Conservation (phyloP, 805 yeast species). For the Zygoascus bituminiphila region DNA sequence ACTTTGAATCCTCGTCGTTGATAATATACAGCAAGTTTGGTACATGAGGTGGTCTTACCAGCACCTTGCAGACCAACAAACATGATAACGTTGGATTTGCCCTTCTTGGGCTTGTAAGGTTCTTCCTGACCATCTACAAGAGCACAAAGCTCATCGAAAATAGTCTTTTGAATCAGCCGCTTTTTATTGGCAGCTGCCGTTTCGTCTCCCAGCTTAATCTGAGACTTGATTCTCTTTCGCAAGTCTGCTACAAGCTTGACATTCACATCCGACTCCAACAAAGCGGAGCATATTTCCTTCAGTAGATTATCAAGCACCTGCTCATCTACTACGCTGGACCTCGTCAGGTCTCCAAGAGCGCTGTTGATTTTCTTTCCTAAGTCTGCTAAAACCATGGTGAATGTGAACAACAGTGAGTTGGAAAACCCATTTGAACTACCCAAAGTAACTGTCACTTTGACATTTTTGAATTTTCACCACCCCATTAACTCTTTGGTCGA, state of each 20-base stretch:
- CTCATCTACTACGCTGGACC: slow-evolving; percentile 49
- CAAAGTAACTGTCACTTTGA: neutral
- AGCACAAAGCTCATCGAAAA: slow-evolving; percentile 83
- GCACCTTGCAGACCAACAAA: slow-evolving; percentile 98
- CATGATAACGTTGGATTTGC: slow-evolving; percentile 76
- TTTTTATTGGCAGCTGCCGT: slow-evolving; percentile 58
- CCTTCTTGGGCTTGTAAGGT: slow-evolving; percentile 80
- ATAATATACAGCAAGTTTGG: slow-evolving; percentile 90
- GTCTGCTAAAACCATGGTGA: slow-evolving; percentile 66
- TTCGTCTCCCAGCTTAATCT: slow-evolving; percentile 46
- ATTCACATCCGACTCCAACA: slow-evolving; percentile 91
- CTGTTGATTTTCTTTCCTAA: slow-evolving; percentile 67
- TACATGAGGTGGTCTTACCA: slow-evolving; percentile 97
- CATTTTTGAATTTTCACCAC: too few species aligned
- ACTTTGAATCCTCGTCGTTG: slow-evolving; percentile 90
- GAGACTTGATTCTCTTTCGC: slow-evolving; percentile 59
- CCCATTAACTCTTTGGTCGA: too few species aligned
- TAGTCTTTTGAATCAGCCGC: slow-evolving; percentile 78
- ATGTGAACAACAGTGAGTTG: neutral
- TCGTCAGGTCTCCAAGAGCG: slow-evolving; percentile 59
- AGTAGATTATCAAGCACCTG: slow-evolving; percentile 62
- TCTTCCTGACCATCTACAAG: slow-evolving; percentile 60
- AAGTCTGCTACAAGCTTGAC: slow-evolving; percentile 71
- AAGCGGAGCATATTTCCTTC: slow-evolving; percentile 83
- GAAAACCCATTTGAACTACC: neutral